phyloP scores from a whole-genome alignment of 2,329 filamentous ascomycete genomes.

The Blastomyces emzantsi region DNA sequence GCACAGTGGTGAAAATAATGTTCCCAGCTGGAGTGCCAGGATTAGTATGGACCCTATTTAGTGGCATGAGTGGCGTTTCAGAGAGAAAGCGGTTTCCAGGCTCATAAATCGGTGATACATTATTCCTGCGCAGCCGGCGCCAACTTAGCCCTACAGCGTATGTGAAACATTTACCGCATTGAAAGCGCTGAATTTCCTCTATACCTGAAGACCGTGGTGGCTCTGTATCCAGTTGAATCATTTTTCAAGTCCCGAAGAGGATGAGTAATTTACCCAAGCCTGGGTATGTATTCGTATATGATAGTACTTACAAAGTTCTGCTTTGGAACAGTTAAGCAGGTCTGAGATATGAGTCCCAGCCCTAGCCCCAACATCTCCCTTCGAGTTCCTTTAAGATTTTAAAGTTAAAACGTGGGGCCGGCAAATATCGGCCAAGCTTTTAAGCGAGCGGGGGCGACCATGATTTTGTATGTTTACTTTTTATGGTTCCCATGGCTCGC shows the following conservation, averaged over 20 bases:
- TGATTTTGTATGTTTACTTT: background rate
- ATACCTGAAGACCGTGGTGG: no score
- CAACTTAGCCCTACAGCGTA: no score
- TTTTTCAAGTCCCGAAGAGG: background rate
- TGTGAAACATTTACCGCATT: no score
- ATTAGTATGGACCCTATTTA: background rate
- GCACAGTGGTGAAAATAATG: background rate
- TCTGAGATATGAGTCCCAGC: background rate
- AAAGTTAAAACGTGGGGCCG: constrained; percentile 3
- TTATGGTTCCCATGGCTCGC: background rate
- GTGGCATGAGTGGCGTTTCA: background rate
- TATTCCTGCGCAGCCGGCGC: no score
- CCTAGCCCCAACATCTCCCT: background rate
- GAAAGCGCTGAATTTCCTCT: background rate
- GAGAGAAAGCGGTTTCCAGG: background rate
- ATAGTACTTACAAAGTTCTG: background rate
- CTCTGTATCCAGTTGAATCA: background rate
- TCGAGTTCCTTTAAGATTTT: constrained; percentile 2
- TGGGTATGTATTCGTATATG: background rate
- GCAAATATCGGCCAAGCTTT: constrained; percentile 2
- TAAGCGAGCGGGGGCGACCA: background rate
- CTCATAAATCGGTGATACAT: no score
- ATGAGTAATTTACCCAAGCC: background rate
- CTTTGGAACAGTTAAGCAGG: no score
- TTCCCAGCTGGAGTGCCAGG: background rate